Conservation (phyloP, 2,329 filamentous ascomycete genomes). For the Colletotrichum euphorbiae region DNA sequence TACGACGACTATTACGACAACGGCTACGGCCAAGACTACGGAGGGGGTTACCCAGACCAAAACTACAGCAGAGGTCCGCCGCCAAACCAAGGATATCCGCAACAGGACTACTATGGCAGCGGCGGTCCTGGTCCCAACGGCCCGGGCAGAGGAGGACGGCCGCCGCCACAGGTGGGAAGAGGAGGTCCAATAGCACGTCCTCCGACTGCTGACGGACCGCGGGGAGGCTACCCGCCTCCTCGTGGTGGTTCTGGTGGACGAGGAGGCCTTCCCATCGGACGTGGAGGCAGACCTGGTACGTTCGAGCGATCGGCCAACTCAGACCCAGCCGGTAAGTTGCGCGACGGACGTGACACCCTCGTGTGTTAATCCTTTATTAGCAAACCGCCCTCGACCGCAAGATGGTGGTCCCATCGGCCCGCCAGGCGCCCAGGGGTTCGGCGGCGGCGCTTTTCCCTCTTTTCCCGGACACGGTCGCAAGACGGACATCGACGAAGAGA, state of each 20-base stretch:
- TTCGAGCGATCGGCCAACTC: constrained; percentile 52
- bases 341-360: not conserved
- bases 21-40: constrained; percentile 53
- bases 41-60: constrained; percentile 57
- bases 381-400: constrained; percentile 48
- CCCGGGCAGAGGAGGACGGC: constrained; percentile 55
- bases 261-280: constrained; percentile 49
- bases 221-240: constrained; percentile 53
- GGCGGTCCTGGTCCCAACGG: constrained; percentile 50
- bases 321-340: constrained; percentile 56
- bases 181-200: constrained; percentile 58
- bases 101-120: constrained; percentile 58
- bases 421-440: constrained; percentile 44
- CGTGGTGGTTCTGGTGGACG: constrained; percentile 49
- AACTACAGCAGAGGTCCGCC: constrained; percentile 57
- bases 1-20: constrained; percentile 59
- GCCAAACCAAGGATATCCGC: constrained; percentile 53
- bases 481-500: constrained; percentile 55
- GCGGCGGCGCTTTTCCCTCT: constrained; percentile 54
- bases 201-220: constrained; percentile 52
- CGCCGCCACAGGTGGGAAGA: constrained; percentile 57
- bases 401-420: constrained; percentile 46
- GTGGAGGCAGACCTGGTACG: constrained; percentile 55
- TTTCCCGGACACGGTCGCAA: constrained; percentile 56
- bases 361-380: constrained; percentile 36